Evolutionary conservation across 2,329 filamentous ascomycete species (phyloP).

Genomic region (Botrytis cinerea): DNA sequence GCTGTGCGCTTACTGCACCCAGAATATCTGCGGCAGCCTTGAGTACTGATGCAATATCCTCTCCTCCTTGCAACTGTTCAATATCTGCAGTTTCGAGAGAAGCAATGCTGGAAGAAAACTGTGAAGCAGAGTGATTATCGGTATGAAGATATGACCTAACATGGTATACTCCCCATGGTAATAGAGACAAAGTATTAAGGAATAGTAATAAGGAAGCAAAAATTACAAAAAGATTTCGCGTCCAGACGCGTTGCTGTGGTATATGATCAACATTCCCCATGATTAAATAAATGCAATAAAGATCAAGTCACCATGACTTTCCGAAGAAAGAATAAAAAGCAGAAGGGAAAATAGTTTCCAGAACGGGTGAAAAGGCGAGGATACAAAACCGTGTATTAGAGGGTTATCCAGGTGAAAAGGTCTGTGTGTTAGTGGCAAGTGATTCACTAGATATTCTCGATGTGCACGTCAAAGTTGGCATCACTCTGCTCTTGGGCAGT

Average conservation of each 20-base stretch:
- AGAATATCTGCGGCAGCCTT: constrained; percentile 12
- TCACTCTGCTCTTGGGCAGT: not conserved
- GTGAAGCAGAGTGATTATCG: not conserved
- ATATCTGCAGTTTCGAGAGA: constrained; percentile 4
- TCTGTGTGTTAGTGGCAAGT: not conserved
- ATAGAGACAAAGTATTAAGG: constrained; percentile 20
- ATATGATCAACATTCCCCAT: constrained; percentile 24
- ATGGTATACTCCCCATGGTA: constrained; percentile 19
- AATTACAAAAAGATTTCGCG: constrained; percentile 17
- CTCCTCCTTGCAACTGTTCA: constrained; percentile 7
- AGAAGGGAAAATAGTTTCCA: not conserved
- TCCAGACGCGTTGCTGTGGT: constrained; percentile 21
- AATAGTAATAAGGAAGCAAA: constrained; percentile 20
- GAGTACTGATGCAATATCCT: constrained; percentile 4
- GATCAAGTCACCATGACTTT: constrained; percentile 8
- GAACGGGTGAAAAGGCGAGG: not conserved
- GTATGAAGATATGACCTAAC: not conserved
- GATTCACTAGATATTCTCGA: not conserved
- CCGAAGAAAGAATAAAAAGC: not conserved
- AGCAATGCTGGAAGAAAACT: not conserved
- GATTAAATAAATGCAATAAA: not conserved
- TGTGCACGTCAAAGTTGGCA: not conserved
- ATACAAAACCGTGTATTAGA: constrained; percentile 3
- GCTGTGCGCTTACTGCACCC: constrained; percentile 10
- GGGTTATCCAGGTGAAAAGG: not conserved